Evolutionary conservation across 2,329 filamentous ascomycete species (phyloP).

Genomic region (Xylaria sp.): DNA sequence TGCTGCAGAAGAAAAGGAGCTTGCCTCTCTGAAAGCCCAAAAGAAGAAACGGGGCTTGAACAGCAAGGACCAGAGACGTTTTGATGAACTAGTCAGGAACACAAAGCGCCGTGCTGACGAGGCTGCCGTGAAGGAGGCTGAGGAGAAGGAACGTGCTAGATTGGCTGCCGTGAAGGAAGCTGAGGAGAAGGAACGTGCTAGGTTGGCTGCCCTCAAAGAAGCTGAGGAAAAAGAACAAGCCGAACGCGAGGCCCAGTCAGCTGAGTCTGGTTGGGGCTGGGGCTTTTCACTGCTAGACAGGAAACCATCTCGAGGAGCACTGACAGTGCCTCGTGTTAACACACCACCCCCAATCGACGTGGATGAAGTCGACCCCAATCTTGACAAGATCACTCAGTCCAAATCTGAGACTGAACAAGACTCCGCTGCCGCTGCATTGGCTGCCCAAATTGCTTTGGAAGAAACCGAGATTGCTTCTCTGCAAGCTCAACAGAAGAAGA

Average conservation of each 20-base stretch:
- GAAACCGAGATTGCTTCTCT: constrained; percentile 34
- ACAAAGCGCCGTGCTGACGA: constrained; percentile 29
- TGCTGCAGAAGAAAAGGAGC: constrained; percentile 37
- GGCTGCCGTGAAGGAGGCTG: constrained; percentile 33
- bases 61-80: constrained; percentile 29
- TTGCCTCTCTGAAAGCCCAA: constrained; percentile 28
- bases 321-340: constrained; percentile 43
- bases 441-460: constrained; percentile 37
- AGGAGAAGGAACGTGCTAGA: neutral
- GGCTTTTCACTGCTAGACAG: constrained; percentile 30
- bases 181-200: constrained; percentile 23
- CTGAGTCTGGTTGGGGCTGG: constrained; percentile 40
- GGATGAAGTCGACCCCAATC: neutral
- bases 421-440: constrained; percentile 27
- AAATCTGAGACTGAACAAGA: constrained; percentile 23
- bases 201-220: constrained; percentile 26
- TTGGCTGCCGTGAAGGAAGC: constrained; percentile 32
- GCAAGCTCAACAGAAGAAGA: constrained; percentile 26
- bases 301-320: constrained; percentile 37
- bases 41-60: constrained; percentile 27
- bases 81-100: constrained; percentile 33
- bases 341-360: neutral
- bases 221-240: constrained; percentile 30
- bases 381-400: neutral
- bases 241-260: constrained; percentile 6